These are phyloP conservation scores for Candida smagusa DNA, from an alignment of 1,139 yeast genomes.

Conservation along the genomic window DNA sequence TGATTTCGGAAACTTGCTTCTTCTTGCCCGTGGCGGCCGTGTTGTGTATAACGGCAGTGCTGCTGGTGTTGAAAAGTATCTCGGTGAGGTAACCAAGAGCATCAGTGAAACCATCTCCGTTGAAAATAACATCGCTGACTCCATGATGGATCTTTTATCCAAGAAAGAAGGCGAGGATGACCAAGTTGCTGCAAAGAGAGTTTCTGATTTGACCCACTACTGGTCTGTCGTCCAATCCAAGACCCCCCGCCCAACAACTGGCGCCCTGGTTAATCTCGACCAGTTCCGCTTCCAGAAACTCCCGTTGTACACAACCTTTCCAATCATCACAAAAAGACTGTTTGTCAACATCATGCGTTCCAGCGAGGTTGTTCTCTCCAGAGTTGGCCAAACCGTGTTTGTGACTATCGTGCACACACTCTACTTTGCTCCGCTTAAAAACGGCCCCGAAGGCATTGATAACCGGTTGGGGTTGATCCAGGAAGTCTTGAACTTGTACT, in stretches of 20 bases:
- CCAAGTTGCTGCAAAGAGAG: not conserved
- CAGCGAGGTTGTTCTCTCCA: constrained; percentile 59
- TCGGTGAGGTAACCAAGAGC: constrained; percentile 10
- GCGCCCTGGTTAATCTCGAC: constrained; percentile 3
- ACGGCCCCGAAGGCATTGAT: constrained; percentile 53
- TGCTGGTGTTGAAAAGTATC: constrained; percentile 43
- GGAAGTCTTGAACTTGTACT: constrained; percentile 69
- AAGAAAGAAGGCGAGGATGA: not conserved
- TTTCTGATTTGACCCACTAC: not conserved
- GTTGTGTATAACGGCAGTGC: constrained; percentile 61
- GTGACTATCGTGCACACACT: constrained; percentile 65
- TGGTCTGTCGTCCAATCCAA: not conserved
- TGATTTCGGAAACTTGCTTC: constrained; percentile 61
- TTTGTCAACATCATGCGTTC: constrained; percentile 53
- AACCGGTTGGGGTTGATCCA: constrained; percentile 76
- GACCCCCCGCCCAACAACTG: not conserved
- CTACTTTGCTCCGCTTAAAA: constrained; percentile 66
- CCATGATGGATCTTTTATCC: not conserved
- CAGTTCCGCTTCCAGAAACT: not conserved
- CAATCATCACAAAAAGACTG: constrained; percentile 32
- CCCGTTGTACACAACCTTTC: constrained; percentile 11
- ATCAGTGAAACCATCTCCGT: not conserved
- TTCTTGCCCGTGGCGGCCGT: constrained; percentile 70
- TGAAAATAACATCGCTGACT: constrained; percentile 1
- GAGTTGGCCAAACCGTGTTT: constrained; percentile 65